Evolutionary conservation across 1,139 yeast genomes (phyloP).

Genomic region (Yamadazyma aaseri): DNA sequence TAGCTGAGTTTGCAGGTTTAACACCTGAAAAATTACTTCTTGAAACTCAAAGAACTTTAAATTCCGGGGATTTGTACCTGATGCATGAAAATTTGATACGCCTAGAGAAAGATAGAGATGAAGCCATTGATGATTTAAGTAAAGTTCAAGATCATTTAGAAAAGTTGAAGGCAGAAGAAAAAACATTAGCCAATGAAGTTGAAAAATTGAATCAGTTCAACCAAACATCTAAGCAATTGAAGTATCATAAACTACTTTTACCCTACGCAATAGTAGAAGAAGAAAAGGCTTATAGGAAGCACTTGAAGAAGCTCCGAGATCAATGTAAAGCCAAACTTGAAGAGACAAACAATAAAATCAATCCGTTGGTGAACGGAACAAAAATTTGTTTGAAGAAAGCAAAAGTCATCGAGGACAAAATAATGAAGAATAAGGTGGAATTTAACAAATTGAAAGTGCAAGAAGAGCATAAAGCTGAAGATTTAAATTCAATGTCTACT

Average conservation of each 20-base stretch:
- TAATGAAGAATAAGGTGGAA: neutral
- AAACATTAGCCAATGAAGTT: slow-evolving; percentile 34
- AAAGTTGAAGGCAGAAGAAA: slow-evolving; percentile 28
- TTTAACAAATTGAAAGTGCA: neutral
- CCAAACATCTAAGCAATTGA: slow-evolving; percentile 42
- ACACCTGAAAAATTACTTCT: slow-evolving; percentile 70
- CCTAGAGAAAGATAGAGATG: slow-evolving; percentile 43
- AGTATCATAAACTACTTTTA: slow-evolving; percentile 48
- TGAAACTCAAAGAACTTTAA: slow-evolving; percentile 83
- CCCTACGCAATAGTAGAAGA: slow-evolving; percentile 66
- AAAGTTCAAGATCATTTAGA: slow-evolving; percentile 19
- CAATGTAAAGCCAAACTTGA: slow-evolving; percentile 32
- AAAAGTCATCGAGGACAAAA: neutral
- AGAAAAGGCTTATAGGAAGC: slow-evolving; percentile 41
- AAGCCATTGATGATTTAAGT: slow-evolving; percentile 15
- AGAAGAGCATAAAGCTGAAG: neutral
- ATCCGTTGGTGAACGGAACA: slow-evolving; percentile 30
- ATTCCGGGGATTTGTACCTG: slow-evolving; percentile 54
- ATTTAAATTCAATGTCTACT: slow-evolving; percentile 11
- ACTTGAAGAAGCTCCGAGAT: slow-evolving; percentile 43
- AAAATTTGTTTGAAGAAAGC: neutral
- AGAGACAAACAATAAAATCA: slow-evolving; percentile 26
- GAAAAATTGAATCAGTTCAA: slow-evolving; percentile 38
- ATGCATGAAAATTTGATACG: slow-evolving; percentile 59
- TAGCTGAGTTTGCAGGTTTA: slow-evolving; percentile 85